A percentile compares a stretch with the other conserved stretches of the same genome.
Conservation (phyloP, 768 basidiomycete genomes). For the Kondoa subrosea region DNA sequence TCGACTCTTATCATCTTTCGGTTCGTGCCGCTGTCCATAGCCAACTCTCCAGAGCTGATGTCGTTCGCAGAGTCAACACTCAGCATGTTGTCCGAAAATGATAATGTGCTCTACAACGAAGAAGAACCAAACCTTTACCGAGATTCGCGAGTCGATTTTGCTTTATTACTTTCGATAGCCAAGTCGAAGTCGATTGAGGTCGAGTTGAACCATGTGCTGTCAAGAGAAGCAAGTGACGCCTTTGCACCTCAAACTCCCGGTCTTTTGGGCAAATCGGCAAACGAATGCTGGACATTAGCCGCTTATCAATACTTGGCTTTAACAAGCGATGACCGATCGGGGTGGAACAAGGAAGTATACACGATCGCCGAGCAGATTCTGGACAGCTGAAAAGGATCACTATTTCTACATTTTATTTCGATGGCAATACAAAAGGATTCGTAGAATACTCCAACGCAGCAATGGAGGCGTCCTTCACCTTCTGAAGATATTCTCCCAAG, state of each 20-base stretch:
- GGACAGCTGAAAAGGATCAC: too few relatives aligned
- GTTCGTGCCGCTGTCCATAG: not conserved
- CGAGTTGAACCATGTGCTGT: too few relatives aligned
- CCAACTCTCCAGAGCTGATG: not conserved
- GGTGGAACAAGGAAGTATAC: not conserved
- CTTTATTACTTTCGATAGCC: too few relatives aligned
- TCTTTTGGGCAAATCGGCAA: not conserved
- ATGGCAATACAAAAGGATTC: constrained; percentile 6
- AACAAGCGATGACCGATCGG: too few relatives aligned
- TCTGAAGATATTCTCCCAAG: constrained; percentile 55
- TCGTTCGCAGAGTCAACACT: not conserved
- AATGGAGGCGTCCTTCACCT: constrained; percentile 54
- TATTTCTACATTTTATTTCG: not conserved
- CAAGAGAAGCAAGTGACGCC: too few relatives aligned
- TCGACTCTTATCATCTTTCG: not conserved
- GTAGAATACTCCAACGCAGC: constrained; percentile 43
- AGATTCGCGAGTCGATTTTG: constrained; percentile 6
- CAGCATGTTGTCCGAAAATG: not conserved
- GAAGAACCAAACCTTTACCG: constrained; percentile 16
- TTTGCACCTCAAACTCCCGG: too few relatives aligned
- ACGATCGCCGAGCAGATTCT: not conserved
- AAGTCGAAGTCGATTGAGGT: too few relatives aligned
- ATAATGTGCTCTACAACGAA: constrained; percentile 10
- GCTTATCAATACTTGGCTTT: not conserved
- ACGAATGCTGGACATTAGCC: not conserved